These are phyloP conservation scores for Wickerhamiella brachini DNA, from an alignment of 805 yeast genomes.

Conservation along the genomic window DNA sequence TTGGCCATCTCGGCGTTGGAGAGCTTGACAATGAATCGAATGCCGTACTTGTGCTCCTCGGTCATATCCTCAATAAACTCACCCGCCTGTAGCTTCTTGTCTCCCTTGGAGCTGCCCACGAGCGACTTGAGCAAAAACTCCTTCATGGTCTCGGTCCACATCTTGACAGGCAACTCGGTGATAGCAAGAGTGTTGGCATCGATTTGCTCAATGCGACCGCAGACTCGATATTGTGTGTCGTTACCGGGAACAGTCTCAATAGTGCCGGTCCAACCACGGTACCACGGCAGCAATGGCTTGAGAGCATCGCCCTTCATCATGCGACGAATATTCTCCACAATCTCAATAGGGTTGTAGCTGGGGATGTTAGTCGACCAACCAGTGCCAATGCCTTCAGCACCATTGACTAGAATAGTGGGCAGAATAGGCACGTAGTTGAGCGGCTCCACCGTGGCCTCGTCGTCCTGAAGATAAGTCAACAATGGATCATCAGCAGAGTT, in stretches of 20 bases:
- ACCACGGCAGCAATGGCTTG: slow-evolving; percentile 82
- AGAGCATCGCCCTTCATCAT: slow-evolving; percentile 61
- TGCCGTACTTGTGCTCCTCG: slow-evolving; percentile 69
- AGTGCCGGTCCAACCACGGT: slow-evolving; percentile 84
- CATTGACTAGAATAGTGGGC: slow-evolving; percentile 91
- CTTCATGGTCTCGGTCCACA: slow-evolving; percentile 87
- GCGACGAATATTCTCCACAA: slow-evolving; percentile 58
- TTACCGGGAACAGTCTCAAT: slow-evolving; percentile 41
- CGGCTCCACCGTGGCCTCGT: slow-evolving; percentile 88
- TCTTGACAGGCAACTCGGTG: slow-evolving; percentile 80
- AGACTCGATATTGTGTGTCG: slow-evolving; percentile 53
- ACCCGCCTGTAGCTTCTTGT: slow-evolving; percentile 28
- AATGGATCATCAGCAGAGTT: slow-evolving; percentile 69
- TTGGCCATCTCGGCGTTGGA: slow-evolving; percentile 73
- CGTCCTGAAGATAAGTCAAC: slow-evolving; percentile 73
- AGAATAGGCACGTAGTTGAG: slow-evolving; percentile 89
- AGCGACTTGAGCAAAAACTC: slow-evolving; percentile 66
- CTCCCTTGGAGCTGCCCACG: slow-evolving; percentile 19
- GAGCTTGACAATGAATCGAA: slow-evolving; percentile 65
- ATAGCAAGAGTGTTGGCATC: slow-evolving; percentile 75
- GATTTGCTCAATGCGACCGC: slow-evolving; percentile 68
- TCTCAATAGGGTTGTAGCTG: slow-evolving; percentile 72
- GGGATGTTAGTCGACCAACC: slow-evolving; percentile 97
- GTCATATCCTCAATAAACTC: slow-evolving; percentile 86
- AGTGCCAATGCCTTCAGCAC: slow-evolving; percentile 96